These are phyloP conservation scores for Brasenia schreberi DNA, from an alignment of 164 flowering plant species.

Conservation along the genomic window DNA sequence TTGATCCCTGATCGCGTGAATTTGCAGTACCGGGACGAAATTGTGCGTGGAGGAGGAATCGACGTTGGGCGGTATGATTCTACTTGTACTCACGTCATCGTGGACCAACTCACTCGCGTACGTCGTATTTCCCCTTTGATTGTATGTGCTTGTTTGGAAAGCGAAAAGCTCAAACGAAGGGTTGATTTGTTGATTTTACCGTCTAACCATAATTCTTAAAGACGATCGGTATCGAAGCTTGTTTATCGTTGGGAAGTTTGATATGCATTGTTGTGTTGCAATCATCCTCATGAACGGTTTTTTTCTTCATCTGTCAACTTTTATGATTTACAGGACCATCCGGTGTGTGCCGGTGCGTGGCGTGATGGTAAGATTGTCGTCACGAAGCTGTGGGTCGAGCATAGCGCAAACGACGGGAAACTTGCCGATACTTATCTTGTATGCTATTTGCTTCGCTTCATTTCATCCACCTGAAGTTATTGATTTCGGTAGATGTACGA, in stretches of 20 bases:
- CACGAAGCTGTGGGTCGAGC: conserved; percentile 66
- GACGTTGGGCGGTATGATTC: conserved; percentile 39
- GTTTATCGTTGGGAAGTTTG: too few relatives aligned
- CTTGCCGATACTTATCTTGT: conserved; percentile 52
- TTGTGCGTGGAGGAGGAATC: conserved; percentile 56
- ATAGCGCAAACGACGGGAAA: conserved; percentile 53
- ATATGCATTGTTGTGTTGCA: too few relatives aligned
- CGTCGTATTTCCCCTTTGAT: conserved; percentile 5
- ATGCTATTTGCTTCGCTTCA: conserved; percentile 9
- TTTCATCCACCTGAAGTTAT: too few relatives aligned
- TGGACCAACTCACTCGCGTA: conserved; percentile 58
- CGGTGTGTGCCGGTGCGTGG: conserved; percentile 67
- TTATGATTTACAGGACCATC: conserved; percentile 45
- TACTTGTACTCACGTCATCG: conserved; percentile 73
- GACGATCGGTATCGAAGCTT: too few relatives aligned
- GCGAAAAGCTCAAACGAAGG: too few relatives aligned
- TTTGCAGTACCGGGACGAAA: conserved; percentile 43
- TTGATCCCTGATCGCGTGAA: neutral
- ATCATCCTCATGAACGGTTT: neutral
- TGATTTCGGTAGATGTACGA: too few relatives aligned
- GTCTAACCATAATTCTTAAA: too few relatives aligned
- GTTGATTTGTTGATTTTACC: too few relatives aligned
- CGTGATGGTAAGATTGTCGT: conserved; percentile 61
- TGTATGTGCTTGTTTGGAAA: too few relatives aligned
- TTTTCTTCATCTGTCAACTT: neutral